Base-by-base conservation (phyloP, 768 basidiomycete species). In the Wakefieldia striispora region DNA sequence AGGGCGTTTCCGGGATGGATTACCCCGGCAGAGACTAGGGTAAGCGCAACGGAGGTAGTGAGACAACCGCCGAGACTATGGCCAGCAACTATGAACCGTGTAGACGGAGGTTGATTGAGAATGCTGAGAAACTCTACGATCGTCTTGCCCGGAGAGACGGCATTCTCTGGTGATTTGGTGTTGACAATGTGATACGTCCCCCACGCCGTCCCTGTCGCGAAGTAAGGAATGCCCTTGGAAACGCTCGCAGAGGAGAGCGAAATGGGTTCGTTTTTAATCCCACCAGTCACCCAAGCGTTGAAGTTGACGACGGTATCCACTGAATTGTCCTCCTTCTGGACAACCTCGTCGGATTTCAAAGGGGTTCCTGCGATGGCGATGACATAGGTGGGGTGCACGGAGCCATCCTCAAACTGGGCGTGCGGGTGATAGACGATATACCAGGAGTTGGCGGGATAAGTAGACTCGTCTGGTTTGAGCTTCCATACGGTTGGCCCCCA, bases 401-500 rank as follows among this genome's bases (percentile, higher is more conserved):
- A 46, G 5, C 59, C 52, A 10, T 61, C 56, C 9, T 61, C 56
- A 11, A 51, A 51, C 34, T 23, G 0, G 29, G 55, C 41, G n/a
- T 3, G 4, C 1, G 56, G 56, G 20, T 58, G 39, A 16, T 17
- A 37, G 19, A 56, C 59, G 3, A 61, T 2, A 17, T 40, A 61
- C 49, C 49, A 51, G 3, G 60, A 39, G 37, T 62, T 59, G 8
- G 55, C 56, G 13, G 56, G 59, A 1, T 53, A 52, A 9, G 52
- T 55, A 6, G 26, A 17, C 0, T 45, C 36, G 3, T 40, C 52
- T 19, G 60, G 48, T 3, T 36, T 20, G 13, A 37, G 10, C 39
- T 61, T 61, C 49, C 56, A 58, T 9, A 55, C 45, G 16, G 51
- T 44, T 6, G 55, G 59, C 4, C 59, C 51, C 47, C 49, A 58